Base-by-base conservation (phyloP, 129 eudicot genomes). In the Flaveria trinervia region DNA sequence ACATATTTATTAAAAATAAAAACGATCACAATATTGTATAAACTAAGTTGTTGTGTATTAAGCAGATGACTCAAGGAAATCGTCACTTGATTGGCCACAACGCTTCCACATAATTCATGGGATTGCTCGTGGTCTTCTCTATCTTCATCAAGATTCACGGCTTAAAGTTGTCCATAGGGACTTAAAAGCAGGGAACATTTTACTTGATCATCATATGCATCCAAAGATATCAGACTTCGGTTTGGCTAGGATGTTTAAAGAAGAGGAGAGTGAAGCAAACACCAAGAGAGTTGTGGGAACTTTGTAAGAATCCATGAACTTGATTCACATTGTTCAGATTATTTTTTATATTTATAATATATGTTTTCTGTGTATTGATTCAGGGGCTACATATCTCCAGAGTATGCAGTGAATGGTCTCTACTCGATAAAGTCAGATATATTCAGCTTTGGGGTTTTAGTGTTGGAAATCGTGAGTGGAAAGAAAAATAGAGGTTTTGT, bases 221-320 rank as follows among this genome's bases (percentile, higher is more conserved):
- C 82, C 92, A 50, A 88, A 85, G 68, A 88, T 88, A 67, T 82
- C 89, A 12, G 89, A 88, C 46, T 88, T 88, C 44, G 92, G 92
- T 2, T n/a, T 85, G 46, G 92, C 92, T 1, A 88, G 87, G 71
- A 82, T 51, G 60, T 82, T 88, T 36, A 80, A 78, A 74, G 88
- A 80, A 28, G 71, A 79, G 10, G 73, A 84, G 69, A 67, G 68
- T 43, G 79, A 64, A 28, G 86, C 80, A 59, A 82, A 79, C 43
- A 87, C 88, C 5, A 82, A 71, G 46, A 73, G 86, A 75, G 85
- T 87, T 9, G 86, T 88, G 23, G 92, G 89, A 16, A 88, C 89
- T 62, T 81, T 77, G 89, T 77, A 77, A 82, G 85, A 44, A 55
- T 26, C 36, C 45, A 55, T 18, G 1, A 65, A 43, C 48, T 33